These are phyloP conservation scores for Zasmidium angulare DNA, from an alignment of 2,329 filamentous ascomycete species.

Conservation along the genomic window DNA sequence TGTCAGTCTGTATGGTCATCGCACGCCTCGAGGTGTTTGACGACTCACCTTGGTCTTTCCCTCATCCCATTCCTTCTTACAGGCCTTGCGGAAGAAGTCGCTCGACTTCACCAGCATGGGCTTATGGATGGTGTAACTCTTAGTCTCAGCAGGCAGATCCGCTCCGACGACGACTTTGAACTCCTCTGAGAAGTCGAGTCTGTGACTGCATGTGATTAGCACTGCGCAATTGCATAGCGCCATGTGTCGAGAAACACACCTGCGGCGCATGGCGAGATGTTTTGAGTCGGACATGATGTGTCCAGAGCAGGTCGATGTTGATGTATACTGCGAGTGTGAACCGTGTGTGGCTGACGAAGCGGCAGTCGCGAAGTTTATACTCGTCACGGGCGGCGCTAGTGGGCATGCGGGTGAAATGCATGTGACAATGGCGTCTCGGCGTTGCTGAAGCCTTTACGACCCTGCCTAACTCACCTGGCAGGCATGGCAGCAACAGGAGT, in stretches of 20 bases:
- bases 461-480: no score
- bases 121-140: not conserved
- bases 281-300: no score
- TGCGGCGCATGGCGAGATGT: constrained; percentile 7
- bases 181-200: constrained; percentile 1
- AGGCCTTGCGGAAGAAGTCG: constrained; percentile 17
- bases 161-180: constrained; percentile 1
- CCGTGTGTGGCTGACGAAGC: no score
- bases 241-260: not conserved
- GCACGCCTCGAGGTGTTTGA: not conserved
- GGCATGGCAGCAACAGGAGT: no score
- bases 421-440: no score
- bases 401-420: no score
- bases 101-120: constrained; percentile 7
- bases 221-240: no score
- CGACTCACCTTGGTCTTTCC: not conserved
- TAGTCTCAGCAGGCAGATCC: not conserved
- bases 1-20: not conserved
- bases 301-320: no score
- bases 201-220: not conserved
- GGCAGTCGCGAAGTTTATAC: no score
- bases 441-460: no score
- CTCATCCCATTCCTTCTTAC: constrained; percentile 14
- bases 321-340: no score
- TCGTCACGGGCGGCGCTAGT: no score